Evolutionary conservation across 352 stramenopile genomes (phyloP), one percentile per base, ranked within the genome.

Genomic region (Phytopythium cucurbitacearum): DNA sequence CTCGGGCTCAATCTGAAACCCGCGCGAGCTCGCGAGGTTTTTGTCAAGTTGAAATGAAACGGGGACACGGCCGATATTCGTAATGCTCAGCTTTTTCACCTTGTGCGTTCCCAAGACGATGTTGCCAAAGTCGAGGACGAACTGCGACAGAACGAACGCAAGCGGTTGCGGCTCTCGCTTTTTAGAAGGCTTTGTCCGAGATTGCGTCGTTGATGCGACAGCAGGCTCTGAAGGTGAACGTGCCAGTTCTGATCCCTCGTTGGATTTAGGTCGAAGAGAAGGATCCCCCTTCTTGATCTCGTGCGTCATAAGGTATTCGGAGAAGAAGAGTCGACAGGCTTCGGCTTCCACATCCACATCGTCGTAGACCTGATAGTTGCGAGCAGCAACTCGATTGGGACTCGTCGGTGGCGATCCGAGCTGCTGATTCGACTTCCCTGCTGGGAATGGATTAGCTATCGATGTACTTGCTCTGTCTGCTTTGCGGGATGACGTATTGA

Each of bases 121-220:
- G 57, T 98, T 94, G 0, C 93, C 94, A 62, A 98, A 98, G 60
- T 98, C 94, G 28, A 96, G 73, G 1, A 96, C 76, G 57, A 98
- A 97, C 51, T 91, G 76, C 3, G 86, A 95, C 12, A 96, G 53
- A 42, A 97, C 71, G 57, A 97, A 97, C 7, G 73, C 63, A 5
- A 85, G 76, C 10, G 53, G 67, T 44, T 85, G 71, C 0, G 53
- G 47, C 4, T 40, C 55, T 5, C 56, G 56, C 48, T 71, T 75
- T 57, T 70, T 73, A 15, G 52, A 35, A 13, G 59, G 6, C 45
- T 70, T 73, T 10, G 16, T 7, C 32, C 62, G 40, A 37, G 53
- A 60, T 28, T 28, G 21, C 21, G 21, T 28, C 21, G 21, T 28
- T 28, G 21, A 28, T 28, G 1, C 21, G 21, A 28, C 21, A 28